Percentiles rank a stretch among this genome's conserved stretches.
These are phyloP conservation scores for Citrus reticulata DNA, from an alignment of 345 rosid genomes.

Conservation along the genomic window DNA sequence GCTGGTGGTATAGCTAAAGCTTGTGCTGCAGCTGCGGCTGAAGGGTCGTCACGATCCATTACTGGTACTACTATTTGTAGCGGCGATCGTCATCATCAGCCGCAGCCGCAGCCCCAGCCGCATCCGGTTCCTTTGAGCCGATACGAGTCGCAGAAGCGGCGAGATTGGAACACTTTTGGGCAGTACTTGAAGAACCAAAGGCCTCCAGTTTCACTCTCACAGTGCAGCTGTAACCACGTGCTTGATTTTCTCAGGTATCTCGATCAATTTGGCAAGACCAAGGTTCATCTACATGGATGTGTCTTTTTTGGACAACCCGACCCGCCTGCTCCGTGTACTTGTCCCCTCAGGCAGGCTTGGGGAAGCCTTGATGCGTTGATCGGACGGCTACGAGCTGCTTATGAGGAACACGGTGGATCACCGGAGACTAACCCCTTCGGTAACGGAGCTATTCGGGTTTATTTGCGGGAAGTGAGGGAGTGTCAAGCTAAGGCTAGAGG, in stretches of 20 bases:
- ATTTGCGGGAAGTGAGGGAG: slow-evolving; percentile 70
- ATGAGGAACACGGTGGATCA: slow-evolving; percentile 71
- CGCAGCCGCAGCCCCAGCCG: slow-evolving; percentile 12
- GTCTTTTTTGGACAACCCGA: slow-evolving; percentile 78
- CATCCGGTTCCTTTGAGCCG: slow-evolving; percentile 55
- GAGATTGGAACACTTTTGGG: slow-evolving; percentile 89
- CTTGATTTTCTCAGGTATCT: slow-evolving; percentile 73
- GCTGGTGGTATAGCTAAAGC: slow-evolving; percentile 18
- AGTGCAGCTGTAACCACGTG: slow-evolving; percentile 58
- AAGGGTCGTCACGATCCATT: slow-evolving; percentile 42
- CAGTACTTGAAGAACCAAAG: slow-evolving; percentile 77
- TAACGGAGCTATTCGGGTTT: slow-evolving; percentile 70
- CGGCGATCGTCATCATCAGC: not conserved
- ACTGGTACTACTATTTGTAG: too few relatives aligned
- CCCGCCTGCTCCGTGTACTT: slow-evolving; percentile 84
- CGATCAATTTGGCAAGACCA: slow-evolving; percentile 84
- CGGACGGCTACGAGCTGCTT: slow-evolving; percentile 83
- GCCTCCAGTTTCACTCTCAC: slow-evolving; percentile 53
- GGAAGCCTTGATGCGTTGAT: slow-evolving; percentile 89
- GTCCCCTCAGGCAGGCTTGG: slow-evolving; percentile 85
- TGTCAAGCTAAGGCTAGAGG: slow-evolving; percentile 86
- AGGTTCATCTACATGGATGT: slow-evolving; percentile 70
- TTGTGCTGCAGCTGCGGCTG: slow-evolving; percentile 28
- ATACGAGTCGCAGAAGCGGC: slow-evolving; percentile 75
- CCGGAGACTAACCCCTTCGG: slow-evolving; percentile 74